Base-by-base conservation (phyloP, 495 filamentous ascomycete species). In the Trypethelium eluteriae region DNA sequence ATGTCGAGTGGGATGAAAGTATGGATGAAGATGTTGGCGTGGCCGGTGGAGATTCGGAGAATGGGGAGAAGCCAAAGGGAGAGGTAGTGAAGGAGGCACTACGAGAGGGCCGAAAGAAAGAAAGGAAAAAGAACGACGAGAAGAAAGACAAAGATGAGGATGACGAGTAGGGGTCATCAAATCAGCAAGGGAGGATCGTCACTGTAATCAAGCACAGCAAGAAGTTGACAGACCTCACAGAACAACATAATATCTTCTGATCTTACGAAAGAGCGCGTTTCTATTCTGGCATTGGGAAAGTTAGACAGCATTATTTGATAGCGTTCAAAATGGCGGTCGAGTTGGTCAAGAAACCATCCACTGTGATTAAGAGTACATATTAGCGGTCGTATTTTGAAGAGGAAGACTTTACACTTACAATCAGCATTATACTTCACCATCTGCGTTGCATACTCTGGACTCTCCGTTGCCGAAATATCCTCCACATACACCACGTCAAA, bases 1-100 rank as follows among this genome's bases (percentile, higher is more conserved):
- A 94, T 71, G 90, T 91, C n/a, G 90, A 92, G 32, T 97, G 92
- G 93, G 84, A 98, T 76, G 93, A 97, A 78, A 82, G 77, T 61
- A 79, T 79, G 62, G 91, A 96, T 75, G 87, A 92, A 74, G 62
- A 77, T 59, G 32, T 59, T 14, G 53, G 53, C 14, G 18, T 59
- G 11, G 53, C 53, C 7, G 53, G 53, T 35, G 77, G 62, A 59
- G 70, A 78, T 68, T 74, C 84, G 64, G 80, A 82, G 65, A 76
- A 80, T 10, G 75, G 74, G 36, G 79, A 80, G 3, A 77, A 79
- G 59, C 39, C 47, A 59, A 75, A 81, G 7, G 71, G 77, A 39
- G 74, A 79, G 62, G 76, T 80, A 10, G 76, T 81, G 34, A 78
- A 79, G 56, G 70, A 76, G 35, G 73, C 68, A 41, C 59, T 73